Evolutionary conservation across 2,329 filamentous ascomycete genomes (phyloP).

Genomic region (Colletotrichum sidae): DNA sequence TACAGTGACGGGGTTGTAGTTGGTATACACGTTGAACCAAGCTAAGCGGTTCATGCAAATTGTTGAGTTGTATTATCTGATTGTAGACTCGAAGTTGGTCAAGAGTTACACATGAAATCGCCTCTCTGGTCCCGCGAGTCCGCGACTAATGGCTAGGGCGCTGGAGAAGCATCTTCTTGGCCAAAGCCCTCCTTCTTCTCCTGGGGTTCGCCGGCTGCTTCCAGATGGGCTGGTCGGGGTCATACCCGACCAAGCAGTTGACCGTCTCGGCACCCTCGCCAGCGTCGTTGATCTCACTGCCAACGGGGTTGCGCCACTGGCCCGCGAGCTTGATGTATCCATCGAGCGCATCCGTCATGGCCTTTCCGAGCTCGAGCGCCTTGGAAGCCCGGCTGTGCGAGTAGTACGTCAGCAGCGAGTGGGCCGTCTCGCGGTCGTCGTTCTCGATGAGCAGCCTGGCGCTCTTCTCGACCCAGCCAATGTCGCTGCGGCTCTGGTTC

Average conservation of each 20-base stretch:
- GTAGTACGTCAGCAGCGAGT: conserved; percentile 41
- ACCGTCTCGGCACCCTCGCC: conserved; percentile 47
- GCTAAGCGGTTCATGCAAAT: too few relatives aligned
- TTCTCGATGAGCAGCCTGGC: conserved; percentile 37
- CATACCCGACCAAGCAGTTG: conserved; percentile 47
- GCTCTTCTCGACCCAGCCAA: conserved; percentile 41
- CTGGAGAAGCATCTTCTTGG: conserved; percentile 23
- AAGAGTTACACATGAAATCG: background rate
- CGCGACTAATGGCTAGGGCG: background rate
- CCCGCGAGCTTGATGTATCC: conserved; percentile 42
- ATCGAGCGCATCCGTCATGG: conserved; percentile 40
- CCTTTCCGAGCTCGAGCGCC: conserved; percentile 40
- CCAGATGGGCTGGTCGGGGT: conserved; percentile 42
- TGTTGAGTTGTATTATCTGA: background rate
- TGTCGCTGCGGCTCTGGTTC: conserved; percentile 38
- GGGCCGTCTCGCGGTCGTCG: conserved; percentile 39
- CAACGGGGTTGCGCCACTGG: conserved; percentile 41
- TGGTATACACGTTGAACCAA: too few relatives aligned
- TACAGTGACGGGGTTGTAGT: too few relatives aligned
- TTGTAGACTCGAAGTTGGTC: background rate
- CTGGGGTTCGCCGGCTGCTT: conserved; percentile 28
- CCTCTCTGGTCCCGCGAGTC: background rate
- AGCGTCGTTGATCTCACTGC: conserved; percentile 47
- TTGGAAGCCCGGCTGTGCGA: conserved; percentile 40
- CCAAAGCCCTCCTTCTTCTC: conserved; percentile 14